Evolutionary conservation across 2,329 filamentous ascomycete species (phyloP).

Genomic region (Fusarium sp.): DNA sequence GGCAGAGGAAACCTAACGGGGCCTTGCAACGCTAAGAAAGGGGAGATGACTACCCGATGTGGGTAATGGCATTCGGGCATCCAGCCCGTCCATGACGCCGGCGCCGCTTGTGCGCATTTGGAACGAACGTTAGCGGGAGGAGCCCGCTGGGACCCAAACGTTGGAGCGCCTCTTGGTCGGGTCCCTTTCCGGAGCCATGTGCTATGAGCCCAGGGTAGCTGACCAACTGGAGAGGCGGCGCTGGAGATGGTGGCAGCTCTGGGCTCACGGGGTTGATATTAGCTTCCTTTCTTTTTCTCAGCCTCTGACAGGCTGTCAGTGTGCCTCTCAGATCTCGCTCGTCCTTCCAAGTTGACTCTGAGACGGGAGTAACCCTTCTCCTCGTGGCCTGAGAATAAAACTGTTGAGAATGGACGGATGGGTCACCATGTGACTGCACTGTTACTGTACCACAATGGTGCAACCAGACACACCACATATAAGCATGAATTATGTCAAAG

Average conservation of each 20-base stretch:
- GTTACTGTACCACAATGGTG: constrained; percentile 11
- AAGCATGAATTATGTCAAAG: constrained; percentile 17
- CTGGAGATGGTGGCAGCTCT: constrained; percentile 15
- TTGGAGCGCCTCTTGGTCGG: constrained; percentile 33
- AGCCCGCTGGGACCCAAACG: constrained; percentile 10
- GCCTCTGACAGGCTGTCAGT: background rate
- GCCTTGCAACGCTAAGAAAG: constrained; percentile 24
- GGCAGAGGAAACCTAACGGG: constrained; percentile 31
- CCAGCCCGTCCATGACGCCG: constrained; percentile 14
- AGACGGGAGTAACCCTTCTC: background rate
- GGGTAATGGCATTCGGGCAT: constrained; percentile 24
- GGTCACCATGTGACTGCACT: constrained; percentile 1
- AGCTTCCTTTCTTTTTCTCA: background rate
- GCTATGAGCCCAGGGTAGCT: constrained; percentile 15
- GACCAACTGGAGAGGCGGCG: constrained; percentile 9
- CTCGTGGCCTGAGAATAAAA: constrained; percentile 1
- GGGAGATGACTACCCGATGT: constrained; percentile 38
- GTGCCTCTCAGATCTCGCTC: background rate
- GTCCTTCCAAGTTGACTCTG: background rate
- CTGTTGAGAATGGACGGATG: constrained; percentile 10
- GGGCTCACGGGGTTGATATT: constrained; percentile 5
- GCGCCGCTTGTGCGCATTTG: constrained; percentile 23
- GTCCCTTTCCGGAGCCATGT: constrained; percentile 25
- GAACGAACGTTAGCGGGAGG: constrained; percentile 33
- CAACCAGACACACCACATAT: constrained; percentile 8